Evolutionary conservation across 768 basidiomycete genomes (phyloP).

Genomic region (Calocybe indica): DNA sequence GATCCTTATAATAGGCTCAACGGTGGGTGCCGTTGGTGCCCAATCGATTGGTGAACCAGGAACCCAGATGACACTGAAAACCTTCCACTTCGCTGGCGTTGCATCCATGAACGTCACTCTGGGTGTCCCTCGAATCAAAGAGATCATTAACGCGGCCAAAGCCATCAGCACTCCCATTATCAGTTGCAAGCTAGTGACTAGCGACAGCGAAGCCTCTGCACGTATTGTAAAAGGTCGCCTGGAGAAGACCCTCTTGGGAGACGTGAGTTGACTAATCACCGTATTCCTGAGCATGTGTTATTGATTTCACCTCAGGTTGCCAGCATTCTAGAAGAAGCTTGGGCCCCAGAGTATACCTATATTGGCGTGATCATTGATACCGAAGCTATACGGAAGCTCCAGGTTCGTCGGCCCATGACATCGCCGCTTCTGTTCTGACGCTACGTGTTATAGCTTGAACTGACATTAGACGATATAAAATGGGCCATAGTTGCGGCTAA

Average conservation of each 20-base stretch:
- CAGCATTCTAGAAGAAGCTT: slow-evolving; percentile 90
- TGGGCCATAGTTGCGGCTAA: slow-evolving; percentile 82
- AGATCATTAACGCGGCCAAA: slow-evolving; percentile 99
- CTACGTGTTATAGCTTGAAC: slow-evolving; percentile 59
- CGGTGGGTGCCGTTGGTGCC: slow-evolving; percentile 96
- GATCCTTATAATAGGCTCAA: slow-evolving; percentile 57
- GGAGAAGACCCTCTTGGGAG: slow-evolving; percentile 91
- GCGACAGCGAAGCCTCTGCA: slow-evolving; percentile 87
- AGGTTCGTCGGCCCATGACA: slow-evolving; percentile 38
- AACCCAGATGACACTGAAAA: slow-evolving; percentile 99
- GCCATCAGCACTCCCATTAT: slow-evolving; percentile 97
- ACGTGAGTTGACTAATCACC: slow-evolving; percentile 45
- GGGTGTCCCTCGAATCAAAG: slow-evolving; percentile 99
- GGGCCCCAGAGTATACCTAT: slow-evolving; percentile 90
- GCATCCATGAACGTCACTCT: slow-evolving; percentile 99
- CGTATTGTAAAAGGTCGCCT: slow-evolving; percentile 95
- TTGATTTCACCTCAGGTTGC: slow-evolving; percentile 57
- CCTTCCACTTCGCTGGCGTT: slow-evolving; percentile 99
- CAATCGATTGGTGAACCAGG: slow-evolving; percentile 99
- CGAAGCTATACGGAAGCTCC: slow-evolving; percentile 82
- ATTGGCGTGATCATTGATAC: slow-evolving; percentile 89
- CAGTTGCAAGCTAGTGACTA: slow-evolving; percentile 86
- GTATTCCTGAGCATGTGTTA: background rate
- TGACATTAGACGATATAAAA: slow-evolving; percentile 89
- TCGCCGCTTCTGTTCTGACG: background rate